Conservation (phyloP, 2,329 filamentous ascomycete genomes). For the Microsporum audouinii region DNA sequence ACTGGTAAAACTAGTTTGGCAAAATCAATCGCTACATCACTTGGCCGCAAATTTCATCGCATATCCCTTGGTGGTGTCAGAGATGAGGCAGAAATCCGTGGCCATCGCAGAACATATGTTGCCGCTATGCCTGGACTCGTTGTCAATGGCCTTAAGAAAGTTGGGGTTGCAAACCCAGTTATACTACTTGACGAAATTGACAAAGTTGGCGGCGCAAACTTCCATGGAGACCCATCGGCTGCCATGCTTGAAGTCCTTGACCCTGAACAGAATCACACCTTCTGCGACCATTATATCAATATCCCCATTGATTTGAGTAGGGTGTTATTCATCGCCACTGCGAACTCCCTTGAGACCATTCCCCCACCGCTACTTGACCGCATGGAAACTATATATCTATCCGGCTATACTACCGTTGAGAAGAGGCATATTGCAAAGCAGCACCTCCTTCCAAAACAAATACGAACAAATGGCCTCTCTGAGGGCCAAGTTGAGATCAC, state of each 20-base stretch:
- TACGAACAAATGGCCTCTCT: constrained; percentile 74
- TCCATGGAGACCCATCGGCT: constrained; percentile 89
- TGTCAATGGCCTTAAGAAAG: constrained; percentile 87
- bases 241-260: constrained; percentile 97
- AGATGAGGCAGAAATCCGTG: constrained; percentile 93
- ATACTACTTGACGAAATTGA: constrained; percentile 96
- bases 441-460: constrained; percentile 93
- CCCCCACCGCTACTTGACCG: constrained; percentile 86
- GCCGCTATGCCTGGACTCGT: constrained; percentile 97
- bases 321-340: constrained; percentile 93
- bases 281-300: constrained; percentile 92
- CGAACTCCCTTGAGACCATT: constrained; percentile 89
- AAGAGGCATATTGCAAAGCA: constrained; percentile 89
- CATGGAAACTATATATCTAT: constrained; percentile 90
- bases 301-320: constrained; percentile 93
- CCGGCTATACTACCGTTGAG: constrained; percentile 92
- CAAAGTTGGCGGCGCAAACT: constrained; percentile 82
- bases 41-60: constrained; percentile 90
- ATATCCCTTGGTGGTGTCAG: constrained; percentile 92
- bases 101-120: constrained; percentile 89
- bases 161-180: constrained; percentile 88
- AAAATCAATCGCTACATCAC: constrained; percentile 78
- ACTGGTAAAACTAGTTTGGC: constrained; percentile 94
- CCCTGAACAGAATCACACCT: constrained; percentile 90
- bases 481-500: constrained; percentile 64